Base-by-base conservation (phyloP, 1,139 yeast genomes). In the Hanseniaspora sp. region DNA sequence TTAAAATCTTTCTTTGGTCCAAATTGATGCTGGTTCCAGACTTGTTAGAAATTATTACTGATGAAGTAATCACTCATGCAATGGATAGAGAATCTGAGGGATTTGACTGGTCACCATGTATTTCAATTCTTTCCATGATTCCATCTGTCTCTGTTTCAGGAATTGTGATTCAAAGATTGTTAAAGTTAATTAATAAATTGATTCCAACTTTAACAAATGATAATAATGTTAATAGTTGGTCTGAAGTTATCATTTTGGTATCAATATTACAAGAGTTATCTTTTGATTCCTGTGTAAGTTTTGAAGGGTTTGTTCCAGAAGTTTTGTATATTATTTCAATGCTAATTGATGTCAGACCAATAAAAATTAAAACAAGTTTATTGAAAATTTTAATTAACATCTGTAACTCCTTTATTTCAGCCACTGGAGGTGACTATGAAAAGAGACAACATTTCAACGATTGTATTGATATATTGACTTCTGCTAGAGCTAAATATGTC, bases 101-200 rank as follows among this genome's bases (percentile, higher is more conserved):
- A 15, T 75, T 79, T 34, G 80, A 78, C 54, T 83, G 90, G 90
- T 71, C 74, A 18, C 76, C 75, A 52, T 75, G 80, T 3, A 75
- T 83, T 5, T 75, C 85, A 0, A 75, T 84, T 28, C 72, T 87
- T 55, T 75, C 84, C 0, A 68, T 78, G 12, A 70, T 76, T 41
- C 92, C 95, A 4, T 82, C 95, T 0, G 73, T 82, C 18, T 87
- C 83, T 58, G 75, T 86, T 4, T 82, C 90, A 62, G 83, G 87
- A 11, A 76, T 78, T 55, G 77, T 86, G 0, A 72, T 86, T 46
- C 69, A 74, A 31, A 70, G 83, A 57, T 67, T 83, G 44, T 71
- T 73, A 59, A 66, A 63, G 30, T 63, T 78, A 18, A 66, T 75
- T 7, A 71, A 78, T 52, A 76, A 79, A n/a, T 75, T 78, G 46